Evolutionary conservation across 441 rosid species (phyloP), one percentile per base, ranked within the genome.

Genomic region (Biscutella laevigata): DNA sequence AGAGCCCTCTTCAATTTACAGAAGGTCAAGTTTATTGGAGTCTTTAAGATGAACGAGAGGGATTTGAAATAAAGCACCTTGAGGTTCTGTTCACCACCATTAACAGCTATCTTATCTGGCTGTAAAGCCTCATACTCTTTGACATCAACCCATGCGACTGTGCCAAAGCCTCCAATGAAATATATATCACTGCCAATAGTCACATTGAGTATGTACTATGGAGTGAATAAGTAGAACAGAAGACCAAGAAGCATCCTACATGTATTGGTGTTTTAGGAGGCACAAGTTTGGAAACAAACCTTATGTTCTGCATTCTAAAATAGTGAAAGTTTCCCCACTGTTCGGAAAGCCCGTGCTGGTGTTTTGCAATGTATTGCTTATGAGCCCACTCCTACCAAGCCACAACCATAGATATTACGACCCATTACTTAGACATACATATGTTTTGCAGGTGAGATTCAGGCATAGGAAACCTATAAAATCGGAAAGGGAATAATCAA

Each of bases 111-210:
- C 69, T 78, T 92, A 70, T 92, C 99, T 11, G 99, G 99, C 27
- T 71, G 72, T 70, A 92, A 64, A 32, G 78, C 70, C 60, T 88
- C 87, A 1, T 84, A 88, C 77, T 92, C 97, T 71, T 75, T 77
- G 27, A 86, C 95, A 77, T 88, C 83, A 13, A 92, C 94, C 99
- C 99, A 92, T 32, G 94, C 99, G 59, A 92, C 95, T 3, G 99
- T 88, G 44, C 99, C 99, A 70, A 92, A 92, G 59, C 99, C 99
- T 70, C 99, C 99, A 46, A 92, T 86, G 68, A 92, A 92, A 66
- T 88, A 92, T 68, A 92, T 86, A 71, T 92, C 99, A 65, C 97
- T 88, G 73, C 50, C 53, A 46, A 52, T 48, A 21, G 13, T 44
- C 45, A 61, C 66, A 64, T 54, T n/a, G 33, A 21, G 56, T n/a